Evolutionary conservation across 2,329 filamentous ascomycete genomes (phyloP), one percentile per base, ranked within the genome.

Genomic region (Alternaria sp.): DNA sequence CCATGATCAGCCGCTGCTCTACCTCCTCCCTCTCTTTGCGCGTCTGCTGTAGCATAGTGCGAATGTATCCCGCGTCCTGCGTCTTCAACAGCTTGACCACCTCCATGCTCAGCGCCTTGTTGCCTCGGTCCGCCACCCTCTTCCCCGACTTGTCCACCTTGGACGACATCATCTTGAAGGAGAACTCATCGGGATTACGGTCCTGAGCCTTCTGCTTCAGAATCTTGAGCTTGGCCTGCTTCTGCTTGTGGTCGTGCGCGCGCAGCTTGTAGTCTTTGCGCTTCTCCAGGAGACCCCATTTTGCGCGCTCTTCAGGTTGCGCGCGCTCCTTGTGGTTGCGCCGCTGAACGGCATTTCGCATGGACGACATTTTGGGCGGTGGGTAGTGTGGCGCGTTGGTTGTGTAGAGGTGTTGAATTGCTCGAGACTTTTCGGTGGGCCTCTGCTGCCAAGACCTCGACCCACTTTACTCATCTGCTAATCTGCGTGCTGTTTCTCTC

Each of bases 241-340:
- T 90, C 58, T 80, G 75, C 70, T 88, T 88, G 82, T 89, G 88
- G 80, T 90, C 88, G 76, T 84, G 83, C 17, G 88, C 88, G 57
- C 88, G 87, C 61, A 90, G 86, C 64, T 86, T 86, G 82, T 90
- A 90, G 80, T 90, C 88, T 83, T 97, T 97, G 86, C 96, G 92
- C 83, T 99, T 98, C 81, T 98, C 96, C 65, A 98, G 89, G 21
- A 98, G 87, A 68, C 96, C 96, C 82, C 93, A 93, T 84, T 93
- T 93, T 69, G 90, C 85, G 57, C 96, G 92, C 77, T 94, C 92
- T 67, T 88, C 81, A 44, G 94, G 92, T 80, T 98, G 96, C 36
- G 92, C 92, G 73, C 96, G 91, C 86, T 98, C 96, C 72, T 90
- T 88, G 82, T 98, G 95, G 71, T 93, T 91, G 76, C 93, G 93